Evolutionary conservation across 1,139 yeast species (phyloP).

Genomic region (Debaryomyces coudertii): DNA sequence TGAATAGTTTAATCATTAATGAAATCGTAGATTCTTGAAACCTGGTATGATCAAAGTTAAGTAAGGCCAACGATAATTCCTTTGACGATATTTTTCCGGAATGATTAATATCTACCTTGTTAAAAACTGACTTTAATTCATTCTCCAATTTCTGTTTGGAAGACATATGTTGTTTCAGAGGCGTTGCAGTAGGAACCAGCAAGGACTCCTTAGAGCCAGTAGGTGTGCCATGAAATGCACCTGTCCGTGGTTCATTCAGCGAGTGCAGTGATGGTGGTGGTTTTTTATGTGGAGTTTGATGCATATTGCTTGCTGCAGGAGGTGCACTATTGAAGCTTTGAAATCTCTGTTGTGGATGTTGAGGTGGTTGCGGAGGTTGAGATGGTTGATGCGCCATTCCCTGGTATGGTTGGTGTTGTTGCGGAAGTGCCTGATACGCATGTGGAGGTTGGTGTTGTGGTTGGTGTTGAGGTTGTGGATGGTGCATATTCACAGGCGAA

Average conservation of each 20-base stretch:
- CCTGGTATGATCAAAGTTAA: conserved; percentile 66
- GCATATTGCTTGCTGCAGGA: conserved; percentile 13
- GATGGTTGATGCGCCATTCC: conserved; percentile 3
- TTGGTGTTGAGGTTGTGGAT: conserved; percentile 15
- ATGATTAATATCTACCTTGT: conserved; percentile 55
- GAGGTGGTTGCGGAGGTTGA: conserved; percentile 9
- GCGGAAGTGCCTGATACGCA: conserved; percentile 15
- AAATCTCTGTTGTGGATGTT: conserved; percentile 13
- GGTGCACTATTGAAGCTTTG: conserved; percentile 6
- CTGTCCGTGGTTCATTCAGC: conserved; percentile 1
- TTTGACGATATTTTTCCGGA: conserved; percentile 60
- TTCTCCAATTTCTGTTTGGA: conserved; percentile 47
- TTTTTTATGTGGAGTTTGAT: conserved; percentile 19
- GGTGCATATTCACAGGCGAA: conserved; percentile 13
- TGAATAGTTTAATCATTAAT: conserved; percentile 67
- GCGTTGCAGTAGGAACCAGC: conserved; percentile 12
- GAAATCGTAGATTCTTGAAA: conserved; percentile 65
- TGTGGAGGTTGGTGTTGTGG: conserved; percentile 16
- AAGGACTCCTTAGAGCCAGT: conserved; percentile 22
- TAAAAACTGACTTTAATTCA: conserved; percentile 57
- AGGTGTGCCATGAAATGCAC: conserved; percentile 8
- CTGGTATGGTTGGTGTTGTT: conserved; percentile 5
- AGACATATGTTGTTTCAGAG: conserved; percentile 14
- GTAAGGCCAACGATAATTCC: conserved; percentile 64
- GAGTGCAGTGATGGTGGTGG: conserved; percentile 19